Evolutionary conservation across 164 flowering plant species (phyloP), one percentile per base, ranked within the genome.

Genomic region (Magnolia officinalis): DNA sequence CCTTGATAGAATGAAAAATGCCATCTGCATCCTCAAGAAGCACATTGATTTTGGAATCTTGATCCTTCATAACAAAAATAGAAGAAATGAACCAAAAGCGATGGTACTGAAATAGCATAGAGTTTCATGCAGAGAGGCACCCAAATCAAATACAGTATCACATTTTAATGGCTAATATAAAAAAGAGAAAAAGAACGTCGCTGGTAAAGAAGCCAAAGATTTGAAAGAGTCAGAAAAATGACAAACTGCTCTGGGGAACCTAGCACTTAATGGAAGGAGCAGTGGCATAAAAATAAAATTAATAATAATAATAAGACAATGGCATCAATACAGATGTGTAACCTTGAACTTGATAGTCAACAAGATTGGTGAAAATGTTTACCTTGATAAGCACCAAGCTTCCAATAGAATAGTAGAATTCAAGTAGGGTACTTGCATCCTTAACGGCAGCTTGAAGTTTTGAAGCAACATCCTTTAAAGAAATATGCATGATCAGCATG

Each of bases 1-100:
- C 99, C 98, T 96, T 96, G 71, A 96, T 89, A 50, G 99, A 88
- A 66, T 84, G 97, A 73, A 96, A 90, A 74, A 87, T 71, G 75
- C 89, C 92, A 81, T 85, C 89, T 70, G 92, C 97, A 87, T 94
- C 95, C 52, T 31, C 85, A 75, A 94, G 90, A 67, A 75, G 79
- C 50, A 86, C 80, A 82, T 85, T 87, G 67, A 70, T 84, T 67
- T 81, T 78, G 68, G 88, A 75, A 75, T 73, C 81, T 77, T 86
- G 90, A 73, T 84, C 93, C 97, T 94, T 94, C 77, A 84, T 16
- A 4, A 20, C 61, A 55, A 9, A 64, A 74, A 61, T n/a, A 14
- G 29, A 23, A n/a, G 50, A 37, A 72, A 19, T 76, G 18, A 67
- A 26, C 6, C 9, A 67, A 69, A 63, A 2, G 67, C 6, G 50